phyloP scores from a whole-genome alignment of 1,139 yeast genomes.

The Geotrichum restrictum region DNA sequence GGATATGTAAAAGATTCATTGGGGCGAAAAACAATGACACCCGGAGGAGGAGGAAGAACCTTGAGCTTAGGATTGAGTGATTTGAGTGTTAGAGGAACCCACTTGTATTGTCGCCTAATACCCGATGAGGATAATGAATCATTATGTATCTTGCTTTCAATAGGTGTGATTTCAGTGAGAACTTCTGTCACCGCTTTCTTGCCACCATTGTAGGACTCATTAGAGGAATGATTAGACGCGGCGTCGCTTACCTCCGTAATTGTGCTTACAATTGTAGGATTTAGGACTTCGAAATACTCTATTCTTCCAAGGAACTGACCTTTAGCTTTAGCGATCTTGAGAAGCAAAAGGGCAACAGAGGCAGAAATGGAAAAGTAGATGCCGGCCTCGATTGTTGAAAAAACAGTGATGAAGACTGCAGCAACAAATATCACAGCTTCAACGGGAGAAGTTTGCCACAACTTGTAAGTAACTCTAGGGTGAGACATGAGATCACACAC shows the following conservation, averaged over 20 bases:
- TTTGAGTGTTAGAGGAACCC: slow-evolving; percentile 71
- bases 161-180: slow-evolving; percentile 26
- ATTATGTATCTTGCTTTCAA: background rate
- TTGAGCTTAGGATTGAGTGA: slow-evolving; percentile 56
- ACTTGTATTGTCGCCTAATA: slow-evolving; percentile 32
- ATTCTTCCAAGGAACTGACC: slow-evolving; percentile 82
- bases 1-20: slow-evolving; percentile 78
- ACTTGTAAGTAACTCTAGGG: slow-evolving; percentile 64
- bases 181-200: background rate
- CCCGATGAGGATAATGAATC: background rate
- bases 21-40: slow-evolving; percentile 81
- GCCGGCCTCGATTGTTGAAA: slow-evolving; percentile 80
- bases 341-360: slow-evolving; percentile 67
- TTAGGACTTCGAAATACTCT: slow-evolving; percentile 39
- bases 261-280: slow-evolving; percentile 46
- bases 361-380: slow-evolving; percentile 88
- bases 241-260: background rate
- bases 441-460: slow-evolving; percentile 72
- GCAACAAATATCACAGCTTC: slow-evolving; percentile 73
- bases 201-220: background rate
- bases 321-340: slow-evolving; percentile 73
- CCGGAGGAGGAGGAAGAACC: slow-evolving; percentile 81
- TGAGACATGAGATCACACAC: slow-evolving; percentile 81
- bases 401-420: slow-evolving; percentile 75
- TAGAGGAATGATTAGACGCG: background rate